These are phyloP conservation scores for Solanum rostratum DNA, from an alignment of 257 asterid species.

Conservation along the genomic window DNA sequence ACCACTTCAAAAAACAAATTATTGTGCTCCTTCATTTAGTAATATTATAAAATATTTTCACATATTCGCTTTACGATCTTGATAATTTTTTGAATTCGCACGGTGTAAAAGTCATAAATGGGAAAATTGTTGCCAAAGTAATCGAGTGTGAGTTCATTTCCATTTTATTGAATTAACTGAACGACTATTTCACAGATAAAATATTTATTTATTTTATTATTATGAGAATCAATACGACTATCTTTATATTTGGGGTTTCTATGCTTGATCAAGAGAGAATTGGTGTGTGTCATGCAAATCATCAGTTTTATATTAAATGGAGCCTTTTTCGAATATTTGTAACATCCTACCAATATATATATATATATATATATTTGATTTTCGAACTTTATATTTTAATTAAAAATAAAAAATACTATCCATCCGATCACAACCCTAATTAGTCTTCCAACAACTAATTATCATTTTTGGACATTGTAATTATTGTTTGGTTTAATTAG, in stretches of 20 bases:
- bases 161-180: neutral
- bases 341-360: accelerated
- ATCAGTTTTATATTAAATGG: neutral
- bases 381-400: neutral
- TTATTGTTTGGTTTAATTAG: neutral
- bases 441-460: neutral
- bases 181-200: too few relatives aligned
- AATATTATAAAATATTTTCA: neutral
- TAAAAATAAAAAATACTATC: neutral
- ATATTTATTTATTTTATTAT: neutral
- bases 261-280: neutral
- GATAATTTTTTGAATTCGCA: neutral
- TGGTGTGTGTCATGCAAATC: neutral
- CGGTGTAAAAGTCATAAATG: neutral
- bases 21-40: neutral
- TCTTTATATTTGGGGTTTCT: neutral
- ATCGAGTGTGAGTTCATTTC: neutral
- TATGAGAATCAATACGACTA: neutral
- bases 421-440: neutral
- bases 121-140: neutral
- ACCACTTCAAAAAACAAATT: neutral
- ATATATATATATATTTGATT: too few relatives aligned
- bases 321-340: neutral
- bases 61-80: neutral
- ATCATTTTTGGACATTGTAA: neutral